These are phyloP conservation scores for Amphicarpaea edgeworthii DNA, from an alignment of 306 rosid species.

Conservation along the genomic window DNA sequence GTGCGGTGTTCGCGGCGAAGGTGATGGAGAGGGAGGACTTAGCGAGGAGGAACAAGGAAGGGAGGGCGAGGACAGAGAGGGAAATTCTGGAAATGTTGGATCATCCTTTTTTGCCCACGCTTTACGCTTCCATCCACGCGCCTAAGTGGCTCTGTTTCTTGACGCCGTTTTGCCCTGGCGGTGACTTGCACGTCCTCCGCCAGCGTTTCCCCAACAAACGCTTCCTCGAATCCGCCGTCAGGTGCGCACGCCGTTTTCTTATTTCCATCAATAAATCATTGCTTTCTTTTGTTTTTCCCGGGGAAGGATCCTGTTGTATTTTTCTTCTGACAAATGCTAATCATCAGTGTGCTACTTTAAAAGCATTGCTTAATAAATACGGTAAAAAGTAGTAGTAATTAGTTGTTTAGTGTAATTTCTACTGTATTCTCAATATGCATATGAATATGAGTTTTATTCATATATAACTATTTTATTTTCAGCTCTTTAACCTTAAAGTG, in stretches of 20 bases:
- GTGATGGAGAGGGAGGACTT: constrained; percentile 21
- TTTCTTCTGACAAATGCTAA: too few relatives aligned
- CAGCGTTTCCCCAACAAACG: constrained; percentile 23
- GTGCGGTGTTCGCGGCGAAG: constrained; percentile 4
- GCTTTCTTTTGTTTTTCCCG: too few relatives aligned
- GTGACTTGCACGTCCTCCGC: constrained; percentile 21
- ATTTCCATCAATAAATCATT: neutral
- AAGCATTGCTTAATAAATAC: too few relatives aligned
- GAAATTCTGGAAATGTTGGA: constrained; percentile 10
- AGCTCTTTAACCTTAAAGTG: too few relatives aligned
- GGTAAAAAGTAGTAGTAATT: too few relatives aligned
- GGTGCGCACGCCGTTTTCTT: constrained; percentile 3
- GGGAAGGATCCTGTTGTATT: too few relatives aligned
- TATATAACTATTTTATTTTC: too few relatives aligned
- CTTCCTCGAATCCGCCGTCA: constrained; percentile 20
- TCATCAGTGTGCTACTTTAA: too few relatives aligned
- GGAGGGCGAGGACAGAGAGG: constrained; percentile 3
- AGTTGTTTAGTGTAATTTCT: too few relatives aligned
- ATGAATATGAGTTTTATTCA: too few relatives aligned
- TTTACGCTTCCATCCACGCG: constrained; percentile 3
- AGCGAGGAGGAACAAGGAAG: constrained; percentile 6
- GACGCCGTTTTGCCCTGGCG: constrained; percentile 4
- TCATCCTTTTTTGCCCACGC: neutral
- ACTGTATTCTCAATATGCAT: too few relatives aligned
- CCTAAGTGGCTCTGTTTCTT: constrained; percentile 13